phyloP scores from a whole-genome alignment of 768 basidiomycete species.

The Suillus subluteus region DNA sequence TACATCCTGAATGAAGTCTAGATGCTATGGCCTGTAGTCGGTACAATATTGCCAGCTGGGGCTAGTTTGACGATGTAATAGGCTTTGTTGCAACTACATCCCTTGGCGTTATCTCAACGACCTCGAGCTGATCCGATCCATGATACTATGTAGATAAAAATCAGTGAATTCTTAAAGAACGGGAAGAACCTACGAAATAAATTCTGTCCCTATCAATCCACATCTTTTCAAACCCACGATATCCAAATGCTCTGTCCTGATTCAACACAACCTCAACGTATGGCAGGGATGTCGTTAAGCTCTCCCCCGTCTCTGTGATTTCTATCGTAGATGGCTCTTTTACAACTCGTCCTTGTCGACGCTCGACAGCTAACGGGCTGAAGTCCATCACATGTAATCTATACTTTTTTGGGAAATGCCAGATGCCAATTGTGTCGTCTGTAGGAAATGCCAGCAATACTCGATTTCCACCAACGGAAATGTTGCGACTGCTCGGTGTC shows the following conservation, averaged over 20 bases:
- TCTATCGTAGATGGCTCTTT: slow-evolving; percentile 4
- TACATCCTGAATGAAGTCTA: background rate
- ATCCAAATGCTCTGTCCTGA: background rate
- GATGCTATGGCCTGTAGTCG: background rate
- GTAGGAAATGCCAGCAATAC: background rate
- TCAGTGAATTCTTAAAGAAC: background rate
- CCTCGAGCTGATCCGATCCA: background rate
- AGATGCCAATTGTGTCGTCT: background rate
- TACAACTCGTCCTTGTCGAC: background rate
- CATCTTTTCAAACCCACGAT: background rate
- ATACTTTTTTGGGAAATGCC: background rate
- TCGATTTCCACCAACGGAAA: background rate
- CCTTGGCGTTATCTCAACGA: background rate
- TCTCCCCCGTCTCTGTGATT: background rate
- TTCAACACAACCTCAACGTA: background rate
- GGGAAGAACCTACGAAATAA: background rate
- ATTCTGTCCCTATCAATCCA: slow-evolving; percentile 2
- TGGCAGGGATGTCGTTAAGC: slow-evolving; percentile 1
- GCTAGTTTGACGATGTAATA: background rate
- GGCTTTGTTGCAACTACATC: background rate
- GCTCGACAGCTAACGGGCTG: slow-evolving; percentile 2
- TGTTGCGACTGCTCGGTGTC: background rate
- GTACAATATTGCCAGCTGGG: background rate
- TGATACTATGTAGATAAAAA: background rate
- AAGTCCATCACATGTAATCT: background rate